A percentile compares a stretch with the other conserved stretches of the same genome.
These are phyloP conservation scores for Lipomyces mesembrius DNA, from an alignment of 805 yeast species.

Conservation along the genomic window DNA sequence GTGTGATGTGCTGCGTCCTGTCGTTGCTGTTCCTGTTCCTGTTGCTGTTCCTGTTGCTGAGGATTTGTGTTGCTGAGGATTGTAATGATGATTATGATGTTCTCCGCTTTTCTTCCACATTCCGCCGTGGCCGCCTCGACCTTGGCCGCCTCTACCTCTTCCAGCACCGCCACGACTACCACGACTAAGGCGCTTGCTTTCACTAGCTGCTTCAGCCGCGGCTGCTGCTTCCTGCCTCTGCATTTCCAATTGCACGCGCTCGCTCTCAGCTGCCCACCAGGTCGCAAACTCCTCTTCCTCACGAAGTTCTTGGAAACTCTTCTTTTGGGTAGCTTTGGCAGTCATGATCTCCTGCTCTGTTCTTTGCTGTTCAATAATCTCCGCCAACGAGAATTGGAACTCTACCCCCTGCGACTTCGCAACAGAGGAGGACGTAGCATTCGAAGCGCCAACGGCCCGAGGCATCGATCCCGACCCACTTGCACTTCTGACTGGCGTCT, in stretches of 20 bases:
- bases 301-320: constrained; percentile 68
- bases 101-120: background rate
- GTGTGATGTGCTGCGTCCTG: background rate
- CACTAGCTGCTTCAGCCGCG: constrained; percentile 5
- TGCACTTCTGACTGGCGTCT: background rate
- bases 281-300: constrained; percentile 81
- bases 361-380: constrained; percentile 42
- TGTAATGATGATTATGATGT: background rate
- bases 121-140: background rate
- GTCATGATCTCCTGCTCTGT: constrained; percentile 51
- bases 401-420: constrained; percentile 13
- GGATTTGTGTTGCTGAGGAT: no score
- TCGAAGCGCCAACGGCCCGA: background rate
- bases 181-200: background rate
- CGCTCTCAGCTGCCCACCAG: constrained; percentile 87
- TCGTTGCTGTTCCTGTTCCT: background rate
- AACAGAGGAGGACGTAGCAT: background rate
- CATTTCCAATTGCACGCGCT: constrained; percentile 40
- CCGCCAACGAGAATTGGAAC: constrained; percentile 30
- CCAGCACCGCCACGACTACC: constrained; percentile 6
- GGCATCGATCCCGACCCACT: background rate
- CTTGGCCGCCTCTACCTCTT: constrained; percentile 3
- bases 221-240: constrained; percentile 20
- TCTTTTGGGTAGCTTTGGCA: constrained; percentile 44
- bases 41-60: no score